These are phyloP conservation scores for Heterococcus sp. DNA, from an alignment of 108 stramenopile species.

Conservation along the genomic window DNA sequence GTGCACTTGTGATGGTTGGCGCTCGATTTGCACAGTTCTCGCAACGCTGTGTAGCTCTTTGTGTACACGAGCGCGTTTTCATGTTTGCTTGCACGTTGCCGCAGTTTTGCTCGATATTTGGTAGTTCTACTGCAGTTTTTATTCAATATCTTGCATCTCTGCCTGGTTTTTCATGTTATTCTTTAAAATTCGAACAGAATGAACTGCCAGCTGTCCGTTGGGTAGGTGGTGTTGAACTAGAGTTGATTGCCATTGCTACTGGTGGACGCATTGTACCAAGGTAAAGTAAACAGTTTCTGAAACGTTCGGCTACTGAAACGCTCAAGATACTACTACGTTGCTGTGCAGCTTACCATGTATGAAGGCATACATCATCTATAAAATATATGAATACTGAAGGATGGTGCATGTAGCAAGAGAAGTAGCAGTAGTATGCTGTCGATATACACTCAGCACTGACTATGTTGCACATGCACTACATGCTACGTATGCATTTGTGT, in stretches of 20 bases:
- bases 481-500: no score
- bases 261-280: slow-evolving; percentile 98
- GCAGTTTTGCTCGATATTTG: not conserved
- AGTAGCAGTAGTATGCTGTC: no score
- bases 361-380: no score
- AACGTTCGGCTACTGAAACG: no score
- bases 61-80: not conserved
- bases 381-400: no score
- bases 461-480: no score
- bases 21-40: not conserved
- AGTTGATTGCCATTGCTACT: slow-evolving; percentile 99
- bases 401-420: no score
- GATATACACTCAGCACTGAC: no score
- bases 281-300: not conserved
- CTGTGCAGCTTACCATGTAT: no score
- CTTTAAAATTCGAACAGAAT: slow-evolving; percentile 1
- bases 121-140: not conserved
- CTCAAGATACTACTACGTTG: no score
- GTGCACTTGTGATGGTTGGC: not conserved
- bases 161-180: not conserved
- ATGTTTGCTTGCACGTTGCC: no score
- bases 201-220: slow-evolving; percentile 51
- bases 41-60: not conserved
- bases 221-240: slow-evolving; percentile 97
- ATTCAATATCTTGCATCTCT: not conserved